Conservation (phyloP, 2,329 filamentous ascomycete species). For the Lojkania enalia region DNA sequence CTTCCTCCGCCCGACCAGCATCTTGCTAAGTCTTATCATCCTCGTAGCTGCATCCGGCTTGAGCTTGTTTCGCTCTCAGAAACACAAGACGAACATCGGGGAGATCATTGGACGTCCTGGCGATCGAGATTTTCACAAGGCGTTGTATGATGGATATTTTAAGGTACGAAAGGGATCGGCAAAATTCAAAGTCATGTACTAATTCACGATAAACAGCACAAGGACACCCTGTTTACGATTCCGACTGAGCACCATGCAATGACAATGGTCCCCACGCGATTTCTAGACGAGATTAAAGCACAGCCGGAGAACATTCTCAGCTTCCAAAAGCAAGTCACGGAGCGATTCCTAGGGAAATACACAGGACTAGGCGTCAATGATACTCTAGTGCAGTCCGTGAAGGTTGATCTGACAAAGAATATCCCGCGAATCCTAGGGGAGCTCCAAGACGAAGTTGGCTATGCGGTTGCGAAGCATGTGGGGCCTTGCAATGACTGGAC, state of each 20-base stretch:
- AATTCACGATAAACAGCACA: neutral
- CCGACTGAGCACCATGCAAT: neutral
- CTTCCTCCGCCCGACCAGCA: neutral
- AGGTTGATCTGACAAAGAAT: neutral
- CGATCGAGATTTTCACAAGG: neutral
- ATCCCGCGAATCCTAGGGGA: neutral
- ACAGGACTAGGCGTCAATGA: neutral
- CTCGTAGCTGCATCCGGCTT: neutral
- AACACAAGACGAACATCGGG: neutral
- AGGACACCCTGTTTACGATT: neutral
- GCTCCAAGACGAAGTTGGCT: neutral
- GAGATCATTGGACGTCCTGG: neutral
- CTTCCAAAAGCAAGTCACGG: neutral
- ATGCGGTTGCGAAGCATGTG: neutral
- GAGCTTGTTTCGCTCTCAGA: neutral
- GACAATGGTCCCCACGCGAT: neutral
- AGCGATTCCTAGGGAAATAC: neutral
- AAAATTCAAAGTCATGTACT: neutral
- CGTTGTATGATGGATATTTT: neutral
- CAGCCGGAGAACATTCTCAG: neutral
- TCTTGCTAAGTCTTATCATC: neutral
- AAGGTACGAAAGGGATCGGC: neutral
- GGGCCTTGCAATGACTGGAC: neutral
- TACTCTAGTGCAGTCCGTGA: neutral
- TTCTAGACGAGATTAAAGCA: neutral